These are phyloP conservation scores for Botrytis medusae DNA, from an alignment of 2,329 filamentous ascomycete species.

Conservation along the genomic window DNA sequence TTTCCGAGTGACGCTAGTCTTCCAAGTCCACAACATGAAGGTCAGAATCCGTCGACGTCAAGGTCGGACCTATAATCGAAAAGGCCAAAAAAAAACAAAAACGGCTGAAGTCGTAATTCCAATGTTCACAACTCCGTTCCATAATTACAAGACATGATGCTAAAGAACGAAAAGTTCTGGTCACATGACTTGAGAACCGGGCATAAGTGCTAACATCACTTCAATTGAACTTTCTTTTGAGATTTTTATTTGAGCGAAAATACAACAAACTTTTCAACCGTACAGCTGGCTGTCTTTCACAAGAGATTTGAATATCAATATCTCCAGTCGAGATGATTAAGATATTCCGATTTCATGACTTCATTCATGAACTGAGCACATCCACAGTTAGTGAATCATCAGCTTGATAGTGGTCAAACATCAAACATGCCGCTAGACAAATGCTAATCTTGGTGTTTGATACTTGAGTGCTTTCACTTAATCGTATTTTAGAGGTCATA, in stretches of 20 bases:
- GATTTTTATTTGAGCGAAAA: too few relatives aligned
- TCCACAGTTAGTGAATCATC: neutral
- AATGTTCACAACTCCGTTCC: fast-evolving
- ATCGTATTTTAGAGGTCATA: neutral
- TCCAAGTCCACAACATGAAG: neutral
- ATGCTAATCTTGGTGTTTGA: fast-evolving
- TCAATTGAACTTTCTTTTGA: neutral
- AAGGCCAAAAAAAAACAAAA: neutral
- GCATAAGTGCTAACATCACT: neutral
- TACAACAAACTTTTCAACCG: neutral
- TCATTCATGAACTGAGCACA: neutral
- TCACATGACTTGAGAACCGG: neutral
- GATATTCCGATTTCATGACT: neutral
- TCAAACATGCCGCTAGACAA: neutral
- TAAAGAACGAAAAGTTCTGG: neutral
- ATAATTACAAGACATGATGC: too few relatives aligned
- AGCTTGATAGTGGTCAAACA: neutral
- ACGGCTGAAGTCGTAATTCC: neutral
- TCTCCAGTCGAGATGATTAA: fast-evolving
- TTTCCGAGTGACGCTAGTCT: neutral
- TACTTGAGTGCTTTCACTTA: neutral
- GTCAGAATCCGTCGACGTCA: neutral
- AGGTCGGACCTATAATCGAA: fast-evolving
- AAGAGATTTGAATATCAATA: neutral
- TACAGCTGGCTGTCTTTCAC: fast-evolving